phyloP scores from a whole-genome alignment of 108 stramenopile genomes.

The Mayamaea pseudoterrestris region DNA sequence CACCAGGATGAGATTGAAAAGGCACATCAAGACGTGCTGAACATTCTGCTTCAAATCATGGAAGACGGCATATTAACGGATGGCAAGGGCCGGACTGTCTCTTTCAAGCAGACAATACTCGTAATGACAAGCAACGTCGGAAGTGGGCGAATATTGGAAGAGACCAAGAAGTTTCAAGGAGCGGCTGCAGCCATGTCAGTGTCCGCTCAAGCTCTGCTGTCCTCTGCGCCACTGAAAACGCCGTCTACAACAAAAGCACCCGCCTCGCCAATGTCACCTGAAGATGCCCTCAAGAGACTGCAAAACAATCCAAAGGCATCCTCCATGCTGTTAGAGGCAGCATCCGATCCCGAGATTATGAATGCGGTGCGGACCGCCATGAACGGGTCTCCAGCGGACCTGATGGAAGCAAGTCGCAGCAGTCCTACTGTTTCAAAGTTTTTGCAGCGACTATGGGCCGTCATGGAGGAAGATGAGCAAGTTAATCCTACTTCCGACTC shows the following conservation, averaged over 20 bases:
- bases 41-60: slow-evolving; percentile 89
- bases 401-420: slow-evolving; percentile 9
- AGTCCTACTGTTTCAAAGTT: slow-evolving; percentile 18
- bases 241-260: too few relatives aligned
- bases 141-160: slow-evolving; percentile 70
- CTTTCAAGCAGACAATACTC: slow-evolving; percentile 89
- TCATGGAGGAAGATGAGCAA: neutral
- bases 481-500: too few relatives aligned
- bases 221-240: too few relatives aligned
- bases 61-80: slow-evolving; percentile 97
- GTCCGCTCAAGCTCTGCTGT: too few relatives aligned
- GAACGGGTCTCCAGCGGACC: slow-evolving; percentile 26
- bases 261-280: slow-evolving; percentile 12
- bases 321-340: slow-evolving; percentile 18
- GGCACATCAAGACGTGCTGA: slow-evolving; percentile 91
- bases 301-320: slow-evolving; percentile 16
- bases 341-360: slow-evolving; percentile 18
- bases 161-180: too few relatives aligned
- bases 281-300: slow-evolving; percentile 11
- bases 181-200: too few relatives aligned
- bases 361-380: slow-evolving; percentile 23
- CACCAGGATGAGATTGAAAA: slow-evolving; percentile 99
- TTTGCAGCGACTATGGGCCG: slow-evolving; percentile 11
- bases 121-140: slow-evolving; percentile 96
- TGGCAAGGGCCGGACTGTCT: slow-evolving; percentile 91